phyloP scores from a whole-genome alignment of 148 eudicot species.

The Rhododendron ferrugineum region DNA sequence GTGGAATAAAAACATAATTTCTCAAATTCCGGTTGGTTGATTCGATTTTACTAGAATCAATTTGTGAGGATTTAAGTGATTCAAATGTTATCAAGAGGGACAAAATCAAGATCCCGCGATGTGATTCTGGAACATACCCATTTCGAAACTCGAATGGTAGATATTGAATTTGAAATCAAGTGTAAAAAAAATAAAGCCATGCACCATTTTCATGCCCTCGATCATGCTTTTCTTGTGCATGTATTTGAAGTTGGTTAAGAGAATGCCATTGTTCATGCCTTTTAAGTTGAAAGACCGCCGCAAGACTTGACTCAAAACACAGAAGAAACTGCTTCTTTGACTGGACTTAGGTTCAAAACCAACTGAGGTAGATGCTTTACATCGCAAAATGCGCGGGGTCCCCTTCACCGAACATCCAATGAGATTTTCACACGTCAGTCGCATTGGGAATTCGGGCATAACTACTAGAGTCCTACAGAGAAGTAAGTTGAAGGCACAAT shows the following conservation, averaged over 20 bases:
- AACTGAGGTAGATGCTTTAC: neutral
- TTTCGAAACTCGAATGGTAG: neutral
- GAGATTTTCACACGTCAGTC: neutral
- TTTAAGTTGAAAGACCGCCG: neutral
- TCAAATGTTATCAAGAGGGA: neutral
- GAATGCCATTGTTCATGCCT: neutral
- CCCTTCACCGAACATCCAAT: neutral
- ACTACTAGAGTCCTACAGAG: neutral
- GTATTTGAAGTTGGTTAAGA: neutral
- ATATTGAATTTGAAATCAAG: neutral
- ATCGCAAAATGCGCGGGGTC: neutral
- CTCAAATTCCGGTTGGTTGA: neutral
- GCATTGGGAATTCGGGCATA: neutral
- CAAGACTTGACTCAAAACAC: neutral
- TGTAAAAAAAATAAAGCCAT: neutral
- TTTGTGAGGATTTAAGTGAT: neutral
- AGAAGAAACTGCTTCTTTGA: neutral
- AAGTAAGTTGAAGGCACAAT: neutral
- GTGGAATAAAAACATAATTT: neutral
- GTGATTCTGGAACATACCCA: neutral
- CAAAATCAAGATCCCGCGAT: neutral
- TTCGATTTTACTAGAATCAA: neutral
- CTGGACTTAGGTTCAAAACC: neutral
- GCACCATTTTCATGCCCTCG: neutral
- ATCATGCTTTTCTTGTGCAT: conserved; percentile 3